Evolutionary conservation across 108 stramenopile species (phyloP).

Genomic region (Conticribra weissflogii): DNA sequence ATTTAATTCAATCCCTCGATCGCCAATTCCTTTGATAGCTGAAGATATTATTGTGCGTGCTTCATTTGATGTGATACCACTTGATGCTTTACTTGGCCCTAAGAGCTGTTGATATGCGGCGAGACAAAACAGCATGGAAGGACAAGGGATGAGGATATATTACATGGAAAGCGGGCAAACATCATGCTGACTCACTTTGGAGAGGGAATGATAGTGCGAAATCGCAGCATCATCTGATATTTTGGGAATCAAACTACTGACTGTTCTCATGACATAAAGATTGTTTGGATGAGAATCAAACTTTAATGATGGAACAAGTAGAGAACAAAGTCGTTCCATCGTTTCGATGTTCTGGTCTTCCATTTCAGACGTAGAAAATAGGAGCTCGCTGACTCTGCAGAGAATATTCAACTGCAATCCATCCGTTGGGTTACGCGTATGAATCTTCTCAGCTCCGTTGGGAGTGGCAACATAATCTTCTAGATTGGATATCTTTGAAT

Average conservation of each 20-base stretch:
- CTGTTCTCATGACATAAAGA: conserved; percentile 70
- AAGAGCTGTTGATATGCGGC: conserved; percentile 50
- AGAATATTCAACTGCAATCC: conserved; percentile 59
- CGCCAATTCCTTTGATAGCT: conserved; percentile 38
- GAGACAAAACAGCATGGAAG: background rate
- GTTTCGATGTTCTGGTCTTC: conserved; percentile 23
- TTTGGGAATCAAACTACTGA: conserved; percentile 55
- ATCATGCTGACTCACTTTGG: conserved; percentile 30
- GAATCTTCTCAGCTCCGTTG: conserved; percentile 22
- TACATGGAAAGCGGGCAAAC: too few relatives aligned
- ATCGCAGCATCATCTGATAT: conserved; percentile 47
- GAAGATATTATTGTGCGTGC: conserved; percentile 49
- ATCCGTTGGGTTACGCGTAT: conserved; percentile 18
- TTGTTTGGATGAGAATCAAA: conserved; percentile 54
- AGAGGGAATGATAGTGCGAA: conserved; percentile 44
- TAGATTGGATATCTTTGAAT: conserved; percentile 28
- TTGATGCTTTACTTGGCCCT: conserved; percentile 65
- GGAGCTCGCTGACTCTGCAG: conserved; percentile 71
- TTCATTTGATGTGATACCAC: conserved; percentile 56
- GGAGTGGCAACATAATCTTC: conserved; percentile 30
- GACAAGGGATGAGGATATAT: too few relatives aligned
- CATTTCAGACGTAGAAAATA: conserved; percentile 40
- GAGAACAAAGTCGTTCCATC: conserved; percentile 54
- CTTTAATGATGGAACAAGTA: conserved; percentile 75
- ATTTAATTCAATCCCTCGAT: conserved; percentile 1